A percentile compares a stretch with the other conserved stretches of the same genome.
phyloP scores from a whole-genome alignment of 2,329 filamentous ascomycete genomes.

The Chalara sp. region DNA sequence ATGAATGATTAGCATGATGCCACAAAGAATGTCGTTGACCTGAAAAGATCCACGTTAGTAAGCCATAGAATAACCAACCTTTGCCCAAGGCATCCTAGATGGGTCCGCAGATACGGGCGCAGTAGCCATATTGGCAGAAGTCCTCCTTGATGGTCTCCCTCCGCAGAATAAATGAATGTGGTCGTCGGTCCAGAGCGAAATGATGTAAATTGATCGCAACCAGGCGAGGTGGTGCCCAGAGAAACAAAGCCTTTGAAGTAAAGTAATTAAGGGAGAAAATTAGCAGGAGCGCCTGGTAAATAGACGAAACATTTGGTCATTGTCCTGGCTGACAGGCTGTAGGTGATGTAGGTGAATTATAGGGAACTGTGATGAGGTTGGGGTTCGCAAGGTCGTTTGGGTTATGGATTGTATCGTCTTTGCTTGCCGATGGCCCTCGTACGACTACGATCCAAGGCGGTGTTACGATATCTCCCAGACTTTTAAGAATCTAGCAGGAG shows the following conservation, averaged over 20 bases:
- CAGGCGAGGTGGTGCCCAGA: slow-evolving; percentile 19
- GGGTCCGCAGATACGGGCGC: slow-evolving; percentile 39
- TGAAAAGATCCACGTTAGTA: slow-evolving; percentile 6
- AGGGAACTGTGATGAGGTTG: too few relatives aligned
- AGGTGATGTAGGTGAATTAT: slow-evolving; percentile 5
- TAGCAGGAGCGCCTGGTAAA: slow-evolving; percentile 27
- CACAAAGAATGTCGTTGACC: background rate
- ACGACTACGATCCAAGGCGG: too few relatives aligned
- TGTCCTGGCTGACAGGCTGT: slow-evolving; percentile 24
- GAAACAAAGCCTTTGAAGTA: slow-evolving; percentile 16
- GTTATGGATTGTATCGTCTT: too few relatives aligned
- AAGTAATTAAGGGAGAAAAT: slow-evolving; percentile 29
- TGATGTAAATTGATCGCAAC: slow-evolving; percentile 16
- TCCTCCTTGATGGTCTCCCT: background rate
- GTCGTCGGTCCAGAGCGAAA: slow-evolving; percentile 23
- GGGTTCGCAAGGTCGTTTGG: too few relatives aligned
- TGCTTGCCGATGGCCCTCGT: too few relatives aligned
- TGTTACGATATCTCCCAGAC: too few relatives aligned
- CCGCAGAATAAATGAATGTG: slow-evolving; percentile 21
- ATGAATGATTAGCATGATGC: background rate
- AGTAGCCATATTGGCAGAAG: slow-evolving; percentile 36
- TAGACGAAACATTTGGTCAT: slow-evolving; percentile 30
- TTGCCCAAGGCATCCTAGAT: slow-evolving; percentile 66
- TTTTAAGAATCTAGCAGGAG: too few relatives aligned
- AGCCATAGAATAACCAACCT: slow-evolving; percentile 42